Evolutionary conservation across 768 basidiomycete species (phyloP).

Genomic region (Leccinum boreale): DNA sequence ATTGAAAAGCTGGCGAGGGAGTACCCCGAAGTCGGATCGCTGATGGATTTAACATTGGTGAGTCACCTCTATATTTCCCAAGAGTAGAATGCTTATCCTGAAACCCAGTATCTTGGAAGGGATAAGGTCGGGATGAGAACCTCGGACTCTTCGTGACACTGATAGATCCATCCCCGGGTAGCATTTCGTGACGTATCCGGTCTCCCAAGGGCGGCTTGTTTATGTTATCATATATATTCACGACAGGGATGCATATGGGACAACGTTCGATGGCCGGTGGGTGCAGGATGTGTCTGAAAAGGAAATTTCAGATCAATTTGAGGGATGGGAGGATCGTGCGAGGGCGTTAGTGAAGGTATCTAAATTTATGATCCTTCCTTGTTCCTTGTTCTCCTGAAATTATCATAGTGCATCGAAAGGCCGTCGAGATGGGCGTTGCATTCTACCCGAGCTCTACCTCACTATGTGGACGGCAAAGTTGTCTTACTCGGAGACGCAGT

Average conservation of each 20-base stretch:
- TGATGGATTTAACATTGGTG: constrained; percentile 22
- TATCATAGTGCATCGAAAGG: constrained; percentile 31
- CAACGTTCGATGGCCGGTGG: constrained; percentile 30
- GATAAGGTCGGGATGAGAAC: constrained; percentile 8
- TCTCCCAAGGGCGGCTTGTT: constrained; percentile 34
- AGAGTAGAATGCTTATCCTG: background rate
- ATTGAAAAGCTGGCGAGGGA: constrained; percentile 29
- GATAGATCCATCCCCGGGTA: constrained; percentile 10
- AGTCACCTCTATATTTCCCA: background rate
- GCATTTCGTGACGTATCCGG: constrained; percentile 41
- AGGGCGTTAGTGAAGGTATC: constrained; percentile 12
- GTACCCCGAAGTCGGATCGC: constrained; percentile 29
- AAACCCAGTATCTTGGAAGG: constrained; percentile 25
- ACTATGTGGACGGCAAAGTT: constrained; percentile 38
- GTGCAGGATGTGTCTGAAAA: constrained; percentile 29
- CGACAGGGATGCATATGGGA: constrained; percentile 28
- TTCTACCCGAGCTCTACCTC: constrained; percentile 36
- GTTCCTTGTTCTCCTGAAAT: background rate
- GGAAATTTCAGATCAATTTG: constrained; percentile 30
- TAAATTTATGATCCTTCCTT: background rate
- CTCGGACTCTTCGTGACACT: background rate
- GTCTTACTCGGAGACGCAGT: constrained; percentile 51
- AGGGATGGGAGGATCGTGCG: constrained; percentile 21
- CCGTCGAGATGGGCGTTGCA: constrained; percentile 46
- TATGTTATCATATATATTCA: constrained; percentile 34